phyloP scores from a whole-genome alignment of 2,329 filamentous ascomycete genomes.

The Alternaria solani region DNA sequence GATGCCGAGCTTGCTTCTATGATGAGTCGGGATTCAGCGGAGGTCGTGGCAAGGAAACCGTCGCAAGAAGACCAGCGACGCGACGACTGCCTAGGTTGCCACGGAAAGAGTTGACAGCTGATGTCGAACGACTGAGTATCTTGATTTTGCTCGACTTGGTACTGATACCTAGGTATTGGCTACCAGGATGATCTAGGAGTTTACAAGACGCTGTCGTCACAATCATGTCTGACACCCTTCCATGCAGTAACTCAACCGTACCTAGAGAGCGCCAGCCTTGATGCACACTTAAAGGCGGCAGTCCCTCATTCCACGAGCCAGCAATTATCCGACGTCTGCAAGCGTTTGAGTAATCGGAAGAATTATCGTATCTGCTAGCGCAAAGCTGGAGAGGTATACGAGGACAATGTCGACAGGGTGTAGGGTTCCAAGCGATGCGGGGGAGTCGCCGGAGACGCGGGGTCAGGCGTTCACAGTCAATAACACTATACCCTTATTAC shows the following conservation, averaged over 20 bases:
- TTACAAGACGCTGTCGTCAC: neutral
- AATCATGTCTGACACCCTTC: neutral
- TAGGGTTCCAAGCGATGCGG: neutral
- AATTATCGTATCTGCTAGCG: neutral
- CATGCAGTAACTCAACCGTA: neutral
- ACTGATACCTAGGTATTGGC: neutral
- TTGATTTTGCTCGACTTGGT: neutral
- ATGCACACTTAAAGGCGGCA: neutral
- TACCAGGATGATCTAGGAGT: neutral
- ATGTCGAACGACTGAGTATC: neutral
- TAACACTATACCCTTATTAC: neutral
- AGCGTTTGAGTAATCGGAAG: neutral
- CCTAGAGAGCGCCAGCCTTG: neutral
- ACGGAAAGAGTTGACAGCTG: neutral
- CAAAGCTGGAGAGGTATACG: neutral
- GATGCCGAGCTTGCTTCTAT: neutral
- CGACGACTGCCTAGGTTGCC: neutral
- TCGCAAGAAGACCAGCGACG: neutral
- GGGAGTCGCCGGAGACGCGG: conserved; percentile 2
- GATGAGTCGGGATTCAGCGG: neutral
- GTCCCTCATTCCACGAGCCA: neutral
- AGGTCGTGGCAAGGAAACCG: neutral
- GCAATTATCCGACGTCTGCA: no score
- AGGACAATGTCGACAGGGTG: neutral
- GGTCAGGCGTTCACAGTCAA: neutral